Evolutionary conservation across 1,139 yeast genomes (phyloP).

Genomic region (Schwanniomyces etchellsii): DNA sequence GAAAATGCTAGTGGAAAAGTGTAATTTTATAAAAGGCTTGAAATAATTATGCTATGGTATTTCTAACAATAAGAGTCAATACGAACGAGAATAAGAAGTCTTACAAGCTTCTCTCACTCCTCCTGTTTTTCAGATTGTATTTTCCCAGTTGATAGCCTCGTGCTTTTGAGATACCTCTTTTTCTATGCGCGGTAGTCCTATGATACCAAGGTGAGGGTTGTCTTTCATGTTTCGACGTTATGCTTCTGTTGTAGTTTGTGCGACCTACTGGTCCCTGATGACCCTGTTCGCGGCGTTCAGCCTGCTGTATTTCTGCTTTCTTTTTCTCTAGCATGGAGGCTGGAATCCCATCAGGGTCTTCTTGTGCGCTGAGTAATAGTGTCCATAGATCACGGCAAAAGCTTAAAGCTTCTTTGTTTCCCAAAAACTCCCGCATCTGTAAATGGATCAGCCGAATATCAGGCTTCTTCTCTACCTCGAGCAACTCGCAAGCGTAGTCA

Average conservation of each 20-base stretch:
- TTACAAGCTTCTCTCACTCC: too few species aligned
- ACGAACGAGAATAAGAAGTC: too few species aligned
- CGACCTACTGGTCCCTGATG: slow-evolving; percentile 4
- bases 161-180: too few species aligned
- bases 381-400: slow-evolving; percentile 38
- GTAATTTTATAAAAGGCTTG: too few species aligned
- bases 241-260: slow-evolving; percentile 20
- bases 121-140: too few species aligned
- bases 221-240: not conserved
- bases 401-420: slow-evolving; percentile 24
- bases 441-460: slow-evolving; percentile 27
- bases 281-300: not conserved
- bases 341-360: slow-evolving; percentile 37
- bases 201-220: not conserved
- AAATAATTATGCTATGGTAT: too few species aligned
- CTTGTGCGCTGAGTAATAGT: slow-evolving; percentile 33
- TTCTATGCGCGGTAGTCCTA: not conserved
- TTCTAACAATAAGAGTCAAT: too few species aligned
- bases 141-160: too few species aligned
- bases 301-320: slow-evolving; percentile 2
- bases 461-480: slow-evolving; percentile 21
- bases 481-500: slow-evolving; percentile 34
- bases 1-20: too few species aligned
- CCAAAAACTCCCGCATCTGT: slow-evolving; percentile 37
- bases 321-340: slow-evolving; percentile 16